Base-by-base conservation (phyloP, 306 rosid genomes). In the Echinosophora koreensis region DNA sequence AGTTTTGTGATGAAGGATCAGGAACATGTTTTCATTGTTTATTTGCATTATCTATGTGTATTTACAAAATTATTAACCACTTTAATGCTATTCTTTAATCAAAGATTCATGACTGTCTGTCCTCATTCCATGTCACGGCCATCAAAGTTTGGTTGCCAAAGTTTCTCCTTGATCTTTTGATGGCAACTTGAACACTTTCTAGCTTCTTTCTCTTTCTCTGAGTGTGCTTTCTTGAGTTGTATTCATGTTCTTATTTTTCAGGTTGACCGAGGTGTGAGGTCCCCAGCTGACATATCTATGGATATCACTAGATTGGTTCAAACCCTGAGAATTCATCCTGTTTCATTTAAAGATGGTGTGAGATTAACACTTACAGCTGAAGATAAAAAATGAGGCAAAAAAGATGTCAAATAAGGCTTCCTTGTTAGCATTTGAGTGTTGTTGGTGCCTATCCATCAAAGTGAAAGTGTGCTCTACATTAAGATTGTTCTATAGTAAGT, bases 241-340 rank as follows among this genome's bases (percentile, higher is more conserved):
- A 7, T 6, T 3, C 9, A 41, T 50, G 11, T 65, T 62, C 66
- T 17, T 67, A 4, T 32, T 69, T 61, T 74, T 75, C 88, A 92
- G 98, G 92, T 92, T 62, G 91, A 95, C 71, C 91, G 98, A 46
- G 98, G 96, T 14, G 97, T 92, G 17, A 89, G 77, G 83, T 92
- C 96, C 44, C 98, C 98, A 3, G 75, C 98, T 8, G 98, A 95
- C 87, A 92, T 89, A 86, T 95, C 97, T 51, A 92, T 95, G 98
- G 90, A 92, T 30, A 89, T 92, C 67, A 83, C 85, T 44, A 92
- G 85, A 81, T 84, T 95, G 85, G 77, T 89, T 82, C 86, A 81
- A 83, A 89, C 85, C 0, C 87, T 95, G 55, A 84, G 62, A 56
- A 58, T 87, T 66, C 28, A 81, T 81, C 98, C 97, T 13, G 73